Percentiles rank a stretch among this genome's conserved stretches.
Evolutionary conservation across 148 eudicot genomes (phyloP).

Genomic region (Cornus florida): DNA sequence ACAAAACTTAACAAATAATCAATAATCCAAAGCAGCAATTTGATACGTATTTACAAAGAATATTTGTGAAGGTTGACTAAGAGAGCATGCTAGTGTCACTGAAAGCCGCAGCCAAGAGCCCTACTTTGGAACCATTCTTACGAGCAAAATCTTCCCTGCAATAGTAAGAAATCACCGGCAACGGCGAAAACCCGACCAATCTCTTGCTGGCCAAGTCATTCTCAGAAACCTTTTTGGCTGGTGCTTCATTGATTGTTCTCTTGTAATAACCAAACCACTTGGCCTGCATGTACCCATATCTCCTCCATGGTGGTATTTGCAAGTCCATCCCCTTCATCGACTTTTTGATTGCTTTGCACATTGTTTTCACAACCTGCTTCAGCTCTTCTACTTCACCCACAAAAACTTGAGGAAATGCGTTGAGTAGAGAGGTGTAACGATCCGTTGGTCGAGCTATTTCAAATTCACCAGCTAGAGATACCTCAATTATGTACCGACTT

Average conservation of each 20-base stretch:
- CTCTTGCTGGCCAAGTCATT: constrained; percentile 21
- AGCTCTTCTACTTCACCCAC: constrained; percentile 47
- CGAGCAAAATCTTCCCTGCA: constrained; percentile 45
- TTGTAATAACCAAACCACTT: constrained; percentile 66
- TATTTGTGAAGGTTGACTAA: too few relatives aligned
- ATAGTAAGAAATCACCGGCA: constrained; percentile 18
- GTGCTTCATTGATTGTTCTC: constrained; percentile 42
- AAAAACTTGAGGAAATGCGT: constrained; percentile 43
- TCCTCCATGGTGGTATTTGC: constrained; percentile 79
- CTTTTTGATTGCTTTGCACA: constrained; percentile 59
- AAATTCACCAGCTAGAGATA: constrained; percentile 42
- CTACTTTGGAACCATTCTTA: constrained; percentile 38
- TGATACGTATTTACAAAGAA: too few relatives aligned
- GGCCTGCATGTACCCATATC: constrained; percentile 54
- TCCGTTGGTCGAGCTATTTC: constrained; percentile 61
- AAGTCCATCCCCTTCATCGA: constrained; percentile 51
- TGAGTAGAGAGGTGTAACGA: constrained; percentile 40
- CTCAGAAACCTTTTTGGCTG: background rate
- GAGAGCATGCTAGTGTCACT: constrained; percentile 6
- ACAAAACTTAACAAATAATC: too few relatives aligned
- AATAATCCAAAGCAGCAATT: too few relatives aligned
- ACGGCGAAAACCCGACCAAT: constrained; percentile 42
- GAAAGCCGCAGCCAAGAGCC: constrained; percentile 51
- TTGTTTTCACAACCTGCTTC: constrained; percentile 51
- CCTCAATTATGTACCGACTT: constrained; percentile 61